Conservation (phyloP, 768 basidiomycete genomes). For the Neoboletus magnificus region DNA sequence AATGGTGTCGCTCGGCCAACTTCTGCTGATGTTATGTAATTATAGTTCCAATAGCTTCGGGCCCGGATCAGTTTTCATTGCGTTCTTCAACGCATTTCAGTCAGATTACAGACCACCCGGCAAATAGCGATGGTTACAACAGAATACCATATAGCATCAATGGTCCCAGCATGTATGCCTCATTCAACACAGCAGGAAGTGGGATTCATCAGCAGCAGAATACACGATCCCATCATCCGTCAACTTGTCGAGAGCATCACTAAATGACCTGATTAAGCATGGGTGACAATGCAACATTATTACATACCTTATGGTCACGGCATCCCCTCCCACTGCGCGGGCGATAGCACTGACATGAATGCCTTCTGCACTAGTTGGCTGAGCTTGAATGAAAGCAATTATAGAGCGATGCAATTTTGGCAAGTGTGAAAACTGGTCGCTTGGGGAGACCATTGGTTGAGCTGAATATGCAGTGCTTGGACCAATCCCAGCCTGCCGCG, state of each 20-base stretch:
- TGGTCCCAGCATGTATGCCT: not conserved
- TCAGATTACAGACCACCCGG: not conserved
- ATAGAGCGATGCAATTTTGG: slow-evolving; percentile 61
- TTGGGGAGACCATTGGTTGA: slow-evolving; percentile 29
- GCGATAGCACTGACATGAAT: slow-evolving; percentile 72
- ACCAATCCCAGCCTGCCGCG: slow-evolving; percentile 10
- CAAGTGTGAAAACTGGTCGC: slow-evolving; percentile 53
- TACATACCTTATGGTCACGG: slow-evolving; percentile 60
- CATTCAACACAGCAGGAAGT: slow-evolving; percentile 54
- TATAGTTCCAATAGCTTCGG: not conserved
- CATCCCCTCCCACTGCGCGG: slow-evolving; percentile 55
- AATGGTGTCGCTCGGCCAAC: not conserved
- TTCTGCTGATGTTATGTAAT: slow-evolving; percentile 6
- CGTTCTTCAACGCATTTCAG: not conserved
- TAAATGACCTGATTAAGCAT: slow-evolving; percentile 25
- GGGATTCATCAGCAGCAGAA: slow-evolving; percentile 80
- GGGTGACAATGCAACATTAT: not conserved
- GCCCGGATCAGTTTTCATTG: not conserved
- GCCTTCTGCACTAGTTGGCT: slow-evolving; percentile 56
- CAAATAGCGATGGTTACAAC: not conserved
- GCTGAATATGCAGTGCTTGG: slow-evolving; percentile 44
- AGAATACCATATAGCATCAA: not conserved
- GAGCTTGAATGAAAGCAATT: slow-evolving; percentile 54
- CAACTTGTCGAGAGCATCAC: slow-evolving; percentile 70
- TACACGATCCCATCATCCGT: slow-evolving; percentile 80